These are phyloP conservation scores for Neodidymelliopsis sp. DNA, from an alignment of 2,329 filamentous ascomycete genomes.

Conservation along the genomic window DNA sequence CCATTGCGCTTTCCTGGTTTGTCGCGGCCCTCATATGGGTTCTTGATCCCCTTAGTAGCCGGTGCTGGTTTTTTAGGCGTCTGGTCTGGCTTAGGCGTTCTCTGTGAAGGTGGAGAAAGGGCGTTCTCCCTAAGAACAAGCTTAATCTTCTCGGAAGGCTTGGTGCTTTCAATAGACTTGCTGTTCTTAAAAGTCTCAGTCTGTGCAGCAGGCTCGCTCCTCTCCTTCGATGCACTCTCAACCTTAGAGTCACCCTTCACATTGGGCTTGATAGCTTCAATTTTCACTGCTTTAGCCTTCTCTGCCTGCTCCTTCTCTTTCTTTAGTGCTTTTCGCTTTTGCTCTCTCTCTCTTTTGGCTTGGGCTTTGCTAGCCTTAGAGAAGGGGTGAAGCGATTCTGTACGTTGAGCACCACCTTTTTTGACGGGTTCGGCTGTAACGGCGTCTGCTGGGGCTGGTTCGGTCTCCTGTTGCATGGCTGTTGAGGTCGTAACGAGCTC, in stretches of 20 bases:
- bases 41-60: not conserved
- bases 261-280: slow-evolving; percentile 9
- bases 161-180: not conserved
- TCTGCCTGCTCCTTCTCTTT: slow-evolving; percentile 32
- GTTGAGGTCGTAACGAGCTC: not conserved
- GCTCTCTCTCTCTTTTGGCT: slow-evolving; percentile 43
- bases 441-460: not conserved
- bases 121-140: not conserved
- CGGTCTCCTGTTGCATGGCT: not conserved
- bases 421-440: slow-evolving; percentile 15
- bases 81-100: not conserved
- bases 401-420: slow-evolving; percentile 36
- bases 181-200: not conserved
- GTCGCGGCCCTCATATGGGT: not conserved
- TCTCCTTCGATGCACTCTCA: not conserved
- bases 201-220: not conserved
- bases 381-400: slow-evolving; percentile 41
- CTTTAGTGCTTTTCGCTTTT: slow-evolving; percentile 48
- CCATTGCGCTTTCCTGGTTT: slow-evolving; percentile 11
- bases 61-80: not conserved
- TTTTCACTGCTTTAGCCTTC: slow-evolving; percentile 17
- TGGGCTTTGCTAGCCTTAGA: slow-evolving; percentile 38
- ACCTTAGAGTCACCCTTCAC: not conserved
- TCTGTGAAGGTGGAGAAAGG: not conserved
- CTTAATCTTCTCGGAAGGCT: not conserved